Evolutionary conservation across 331 rosid genomes (phyloP).

Genomic region (Acacia pycnantha): DNA sequence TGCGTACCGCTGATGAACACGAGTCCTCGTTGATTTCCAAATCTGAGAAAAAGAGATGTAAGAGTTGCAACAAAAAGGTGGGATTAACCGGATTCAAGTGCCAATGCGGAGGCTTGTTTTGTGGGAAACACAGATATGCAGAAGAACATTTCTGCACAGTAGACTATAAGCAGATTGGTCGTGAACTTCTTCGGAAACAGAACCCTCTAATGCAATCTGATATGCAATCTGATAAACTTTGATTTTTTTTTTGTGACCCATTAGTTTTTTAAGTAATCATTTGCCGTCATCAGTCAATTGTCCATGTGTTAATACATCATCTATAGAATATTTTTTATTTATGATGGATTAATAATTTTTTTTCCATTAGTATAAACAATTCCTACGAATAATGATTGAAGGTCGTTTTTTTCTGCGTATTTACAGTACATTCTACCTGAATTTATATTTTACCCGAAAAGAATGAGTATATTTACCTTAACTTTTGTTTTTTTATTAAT

Average conservation of each 20-base stretch:
- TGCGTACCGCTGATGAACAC: neutral
- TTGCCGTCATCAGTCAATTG: too few species aligned
- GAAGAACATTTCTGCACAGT: conserved; percentile 38
- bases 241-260: too few species aligned
- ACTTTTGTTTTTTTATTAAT: too few species aligned
- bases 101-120: conserved; percentile 41
- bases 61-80: conserved; percentile 36
- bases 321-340: too few species aligned
- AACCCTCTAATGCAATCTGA: conserved; percentile 26
- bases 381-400: too few species aligned
- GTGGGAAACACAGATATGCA: conserved; percentile 41
- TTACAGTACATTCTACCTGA: too few species aligned
- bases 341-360: too few species aligned
- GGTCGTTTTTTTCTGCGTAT: too few species aligned
- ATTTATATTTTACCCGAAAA: too few species aligned
- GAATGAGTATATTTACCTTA: too few species aligned
- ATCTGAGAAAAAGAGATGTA: conserved; percentile 27
- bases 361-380: too few species aligned
- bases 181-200: conserved; percentile 11
- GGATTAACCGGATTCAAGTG: conserved; percentile 41
- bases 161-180: conserved; percentile 31
- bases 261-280: neutral
- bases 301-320: too few species aligned
- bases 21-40: neutral
- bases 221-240: conserved; percentile 21